Evolutionary conservation across 2,329 filamentous ascomycete genomes (phyloP).

Genomic region (Sporothrix dimorphospora): DNA sequence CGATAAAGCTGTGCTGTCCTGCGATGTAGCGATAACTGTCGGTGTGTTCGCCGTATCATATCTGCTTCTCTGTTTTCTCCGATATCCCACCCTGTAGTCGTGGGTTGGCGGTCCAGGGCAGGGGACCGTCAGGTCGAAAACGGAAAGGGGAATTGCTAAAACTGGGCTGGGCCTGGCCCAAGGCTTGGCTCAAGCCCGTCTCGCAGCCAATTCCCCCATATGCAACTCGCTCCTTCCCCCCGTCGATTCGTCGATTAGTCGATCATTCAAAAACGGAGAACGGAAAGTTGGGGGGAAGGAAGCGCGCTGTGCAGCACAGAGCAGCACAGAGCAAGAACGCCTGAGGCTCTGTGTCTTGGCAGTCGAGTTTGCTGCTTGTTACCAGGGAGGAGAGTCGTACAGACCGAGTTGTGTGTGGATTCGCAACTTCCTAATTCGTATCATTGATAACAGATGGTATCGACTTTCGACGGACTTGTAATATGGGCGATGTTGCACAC

Average conservation of each 20-base stretch:
- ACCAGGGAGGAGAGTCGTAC: not conserved
- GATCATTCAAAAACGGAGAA: not conserved
- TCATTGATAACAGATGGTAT: constrained; percentile 9
- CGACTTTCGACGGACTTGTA: not conserved
- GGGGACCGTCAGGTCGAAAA: not conserved
- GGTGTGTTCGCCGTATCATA: constrained; percentile 8
- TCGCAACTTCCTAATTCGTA: constrained; percentile 15
- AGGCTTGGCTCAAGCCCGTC: not conserved
- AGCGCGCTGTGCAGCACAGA: not conserved
- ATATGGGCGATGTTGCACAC: not conserved
- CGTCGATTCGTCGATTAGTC: not conserved
- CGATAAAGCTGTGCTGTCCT: constrained; percentile 10
- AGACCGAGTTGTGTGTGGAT: not conserved
- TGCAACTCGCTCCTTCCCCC: not conserved
- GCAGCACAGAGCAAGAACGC: not conserved
- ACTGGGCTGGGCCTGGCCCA: not conserved
- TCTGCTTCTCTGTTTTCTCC: no score
- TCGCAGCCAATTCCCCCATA: not conserved
- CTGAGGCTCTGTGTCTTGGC: constrained; percentile 12
- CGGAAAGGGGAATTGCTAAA: not conserved
- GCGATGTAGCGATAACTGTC: constrained; percentile 19
- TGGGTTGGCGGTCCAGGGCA: not conserved
- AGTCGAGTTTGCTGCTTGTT: not conserved
- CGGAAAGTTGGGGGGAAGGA: not conserved
- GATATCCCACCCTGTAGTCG: no score